phyloP scores from a whole-genome alignment of 768 basidiomycete species.

The Cubamyces sp. region DNA sequence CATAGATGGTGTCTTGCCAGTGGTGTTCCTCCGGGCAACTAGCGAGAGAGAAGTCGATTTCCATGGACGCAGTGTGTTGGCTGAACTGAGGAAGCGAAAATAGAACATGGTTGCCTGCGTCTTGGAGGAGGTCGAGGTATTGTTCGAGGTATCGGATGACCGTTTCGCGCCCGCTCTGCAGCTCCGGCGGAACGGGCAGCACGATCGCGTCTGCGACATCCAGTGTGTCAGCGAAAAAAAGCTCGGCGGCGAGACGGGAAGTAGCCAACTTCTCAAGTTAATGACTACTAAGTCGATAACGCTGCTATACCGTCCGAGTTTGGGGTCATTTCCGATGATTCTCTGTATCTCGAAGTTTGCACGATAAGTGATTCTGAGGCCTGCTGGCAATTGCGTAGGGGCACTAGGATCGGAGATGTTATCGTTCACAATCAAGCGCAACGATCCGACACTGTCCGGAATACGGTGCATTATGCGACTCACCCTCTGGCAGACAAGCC shows the following conservation, averaged over 20 bases:
- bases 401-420: no score
- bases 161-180: constrained; percentile 10
- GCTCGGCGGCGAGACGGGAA: neutral
- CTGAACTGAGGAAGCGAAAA: constrained; percentile 39
- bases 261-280: constrained; percentile 16
- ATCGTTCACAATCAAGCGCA: no score
- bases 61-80: constrained; percentile 21
- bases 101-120: constrained; percentile 36
- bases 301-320: constrained; percentile 29
- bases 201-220: constrained; percentile 1
- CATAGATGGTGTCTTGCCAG: constrained; percentile 27
- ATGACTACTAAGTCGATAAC: constrained; percentile 30
- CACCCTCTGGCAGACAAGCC: neutral
- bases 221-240: neutral
- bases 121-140: constrained; percentile 35
- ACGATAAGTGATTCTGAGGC: constrained; percentile 28
- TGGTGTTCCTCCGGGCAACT: neutral
- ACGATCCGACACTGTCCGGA: no score
- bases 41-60: constrained; percentile 34
- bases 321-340: constrained; percentile 30
- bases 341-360: constrained; percentile 27
- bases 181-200: constrained; percentile 13
- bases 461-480: no score
- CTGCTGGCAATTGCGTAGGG: neutral
- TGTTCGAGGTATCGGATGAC: constrained; percentile 10